phyloP scores from a whole-genome alignment of 352 stramenopile species.

The Globisporangium canariense region DNA sequence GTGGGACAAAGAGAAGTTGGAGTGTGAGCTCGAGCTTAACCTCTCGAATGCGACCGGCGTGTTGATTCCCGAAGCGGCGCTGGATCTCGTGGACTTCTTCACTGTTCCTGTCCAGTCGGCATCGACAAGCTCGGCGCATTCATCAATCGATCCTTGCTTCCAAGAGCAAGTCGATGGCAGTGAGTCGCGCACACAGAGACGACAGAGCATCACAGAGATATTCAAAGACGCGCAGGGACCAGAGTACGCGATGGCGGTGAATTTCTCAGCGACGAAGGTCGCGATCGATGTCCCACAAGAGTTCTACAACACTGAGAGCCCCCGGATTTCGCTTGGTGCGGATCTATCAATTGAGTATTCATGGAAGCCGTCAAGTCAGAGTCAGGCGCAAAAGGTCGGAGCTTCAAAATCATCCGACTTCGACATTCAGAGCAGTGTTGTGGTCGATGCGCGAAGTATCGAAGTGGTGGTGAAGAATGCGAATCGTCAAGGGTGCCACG shows the following conservation, averaged over 20 bases:
- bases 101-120: conserved; percentile 27
- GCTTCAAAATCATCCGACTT: conserved; percentile 31
- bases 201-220: conserved; percentile 55
- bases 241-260: conserved; percentile 48
- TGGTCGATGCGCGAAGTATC: conserved; percentile 57
- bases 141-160: background rate
- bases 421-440: conserved; percentile 68
- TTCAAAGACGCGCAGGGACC: conserved; percentile 36
- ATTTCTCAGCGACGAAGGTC: conserved; percentile 42
- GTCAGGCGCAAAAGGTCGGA: conserved; percentile 9
- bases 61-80: conserved; percentile 45
- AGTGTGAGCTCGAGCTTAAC: conserved; percentile 46
- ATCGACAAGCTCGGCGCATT: background rate
- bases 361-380: conserved; percentile 35
- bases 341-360: conserved; percentile 57
- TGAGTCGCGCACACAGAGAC: conserved; percentile 14
- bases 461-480: conserved; percentile 64
- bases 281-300: conserved; percentile 56
- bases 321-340: conserved; percentile 47
- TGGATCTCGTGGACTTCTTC: conserved; percentile 56
- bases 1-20: conserved; percentile 45
- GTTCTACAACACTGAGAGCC: conserved; percentile 31
- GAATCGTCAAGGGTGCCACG: conserved; percentile 60
- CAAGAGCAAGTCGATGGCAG: background rate
- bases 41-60: conserved; percentile 50